phyloP scores from a whole-genome alignment of 345 rosid genomes.

The Populus tremula region DNA sequence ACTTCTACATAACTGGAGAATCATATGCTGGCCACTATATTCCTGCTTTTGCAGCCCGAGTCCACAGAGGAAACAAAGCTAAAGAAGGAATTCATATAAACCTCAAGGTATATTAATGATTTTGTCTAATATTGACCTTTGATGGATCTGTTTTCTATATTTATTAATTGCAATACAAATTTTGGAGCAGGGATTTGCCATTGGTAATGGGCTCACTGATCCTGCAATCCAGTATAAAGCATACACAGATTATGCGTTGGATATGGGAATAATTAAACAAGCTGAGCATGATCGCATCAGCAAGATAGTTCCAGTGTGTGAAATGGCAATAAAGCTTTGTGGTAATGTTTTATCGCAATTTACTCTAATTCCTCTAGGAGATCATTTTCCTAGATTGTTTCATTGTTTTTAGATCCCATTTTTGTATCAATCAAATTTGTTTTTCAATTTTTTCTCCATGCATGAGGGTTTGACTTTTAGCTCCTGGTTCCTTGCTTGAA shows the following conservation, averaged over 20 bases:
- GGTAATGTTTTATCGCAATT: slow-evolving; percentile 43
- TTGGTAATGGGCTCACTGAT: slow-evolving; percentile 96
- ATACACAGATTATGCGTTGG: slow-evolving; percentile 92
- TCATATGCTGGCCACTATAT: slow-evolving; percentile 99
- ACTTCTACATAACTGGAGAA: slow-evolving; percentile 94
- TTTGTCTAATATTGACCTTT: background rate
- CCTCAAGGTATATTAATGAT: slow-evolving; percentile 57
- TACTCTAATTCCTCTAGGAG: background rate
- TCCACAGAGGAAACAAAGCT: slow-evolving; percentile 90
- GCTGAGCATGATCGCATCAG: slow-evolving; percentile 53
- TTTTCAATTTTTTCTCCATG: background rate
- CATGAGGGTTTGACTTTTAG: background rate
- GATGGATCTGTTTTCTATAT: background rate
- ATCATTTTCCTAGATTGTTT: background rate
- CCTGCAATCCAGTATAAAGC: slow-evolving; percentile 93
- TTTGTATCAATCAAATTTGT: background rate
- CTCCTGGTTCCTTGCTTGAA: slow-evolving; percentile 4
- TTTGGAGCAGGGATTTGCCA: slow-evolving; percentile 82
- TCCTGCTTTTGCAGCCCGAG: slow-evolving; percentile 93
- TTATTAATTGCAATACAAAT: slow-evolving; percentile 19
- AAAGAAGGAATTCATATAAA: slow-evolving; percentile 81
- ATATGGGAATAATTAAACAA: slow-evolving; percentile 69
- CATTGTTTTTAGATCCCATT: slow-evolving; percentile 1
- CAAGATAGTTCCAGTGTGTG: slow-evolving; percentile 85
- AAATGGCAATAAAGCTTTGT: slow-evolving; percentile 83